Conservation (phyloP, 495 filamentous ascomycete species). For the Diplogelasinospora grovesii region DNA sequence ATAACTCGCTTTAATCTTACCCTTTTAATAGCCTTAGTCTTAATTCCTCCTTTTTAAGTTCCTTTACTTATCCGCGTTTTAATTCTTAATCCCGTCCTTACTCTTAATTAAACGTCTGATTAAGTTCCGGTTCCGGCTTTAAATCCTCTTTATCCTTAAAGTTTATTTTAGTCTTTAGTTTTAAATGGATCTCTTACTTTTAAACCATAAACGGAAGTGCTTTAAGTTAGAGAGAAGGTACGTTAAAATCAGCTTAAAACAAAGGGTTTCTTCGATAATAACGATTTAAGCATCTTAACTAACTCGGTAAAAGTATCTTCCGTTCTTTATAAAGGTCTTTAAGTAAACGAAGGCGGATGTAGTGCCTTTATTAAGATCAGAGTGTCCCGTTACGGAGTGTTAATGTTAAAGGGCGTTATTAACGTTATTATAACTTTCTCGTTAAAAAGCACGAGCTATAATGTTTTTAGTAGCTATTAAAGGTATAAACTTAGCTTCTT, state of each 20-base stretch:
- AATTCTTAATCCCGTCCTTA: too few relatives aligned
- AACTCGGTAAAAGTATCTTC: not conserved
- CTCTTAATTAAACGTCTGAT: too few relatives aligned
- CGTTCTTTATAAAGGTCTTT: not conserved
- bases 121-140: too few relatives aligned
- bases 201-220: too few relatives aligned
- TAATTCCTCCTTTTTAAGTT: not conserved
- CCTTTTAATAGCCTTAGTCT: too few relatives aligned
- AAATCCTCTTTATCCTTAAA: conserved; percentile 1
- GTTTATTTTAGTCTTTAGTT: not conserved
- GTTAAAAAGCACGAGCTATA: conserved; percentile 16
- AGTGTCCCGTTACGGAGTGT: not conserved
- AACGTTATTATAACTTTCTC: conserved; percentile 21
- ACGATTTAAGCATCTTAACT: not conserved
- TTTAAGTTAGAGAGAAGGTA: conserved; percentile 7
- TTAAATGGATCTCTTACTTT: not conserved
- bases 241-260: too few relatives aligned
- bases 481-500: conserved; percentile 15
- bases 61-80: not conserved
- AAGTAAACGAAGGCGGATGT: conserved; percentile 1
- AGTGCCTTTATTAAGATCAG: not conserved
- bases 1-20: conserved; percentile 9
- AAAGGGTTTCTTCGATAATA: too few relatives aligned
- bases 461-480: conserved; percentile 7
- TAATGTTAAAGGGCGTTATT: conserved; percentile 20